Evolutionary conservation across 495 filamentous ascomycete species (phyloP), one percentile per base, ranked within the genome.

Genomic region (Hypoxylon lienhwacheense): DNA sequence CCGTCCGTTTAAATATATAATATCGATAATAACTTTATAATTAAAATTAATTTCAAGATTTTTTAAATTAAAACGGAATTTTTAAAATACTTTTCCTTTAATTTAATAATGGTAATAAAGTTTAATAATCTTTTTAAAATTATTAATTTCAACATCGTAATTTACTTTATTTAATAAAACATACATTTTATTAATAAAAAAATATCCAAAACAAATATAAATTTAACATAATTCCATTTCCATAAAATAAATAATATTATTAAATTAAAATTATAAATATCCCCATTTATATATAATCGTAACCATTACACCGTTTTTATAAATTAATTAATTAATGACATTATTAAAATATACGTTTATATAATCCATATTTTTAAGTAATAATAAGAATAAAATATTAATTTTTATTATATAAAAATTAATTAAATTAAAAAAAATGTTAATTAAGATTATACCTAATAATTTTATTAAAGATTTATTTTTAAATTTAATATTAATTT

Each of bases 11-110:
- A 64, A 24, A 33, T 64, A 55, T 8, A 64, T 49, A 10, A 64
- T 42, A 20, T 64, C 44, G 7, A 59, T 31, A 14, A 55, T 47
- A 14, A 64, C 50, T 6, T 26, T 43, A 32, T 47, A 51, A 22
- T 64, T 64, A 44, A 64, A 64, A 16, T 55, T 41, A 8, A 54
- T 26, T 15, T 64, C 41, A 16, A 28, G 42, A 11, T 59, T 33
- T 20, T 47, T 37, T 11, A 64, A 14, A 11, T 22, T 55, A 33
- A 64, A 64, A 26, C 11, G 7, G 29, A 32, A 32, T 12, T n/a
- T 32, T n/a, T 32, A n/a, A n/a, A n/a, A n/a, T 3, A n/a, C 29
- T n/a, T 32, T 32, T 5, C 29, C 29, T n/a, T 32, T 32, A 3
- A 32, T 12, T n/a, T 32, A n/a, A n/a, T n/a, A 32, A n/a, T 32